These are phyloP conservation scores for Salisapilia sapeloensis DNA, from an alignment of 352 stramenopile genomes.

Conservation along the genomic window DNA sequence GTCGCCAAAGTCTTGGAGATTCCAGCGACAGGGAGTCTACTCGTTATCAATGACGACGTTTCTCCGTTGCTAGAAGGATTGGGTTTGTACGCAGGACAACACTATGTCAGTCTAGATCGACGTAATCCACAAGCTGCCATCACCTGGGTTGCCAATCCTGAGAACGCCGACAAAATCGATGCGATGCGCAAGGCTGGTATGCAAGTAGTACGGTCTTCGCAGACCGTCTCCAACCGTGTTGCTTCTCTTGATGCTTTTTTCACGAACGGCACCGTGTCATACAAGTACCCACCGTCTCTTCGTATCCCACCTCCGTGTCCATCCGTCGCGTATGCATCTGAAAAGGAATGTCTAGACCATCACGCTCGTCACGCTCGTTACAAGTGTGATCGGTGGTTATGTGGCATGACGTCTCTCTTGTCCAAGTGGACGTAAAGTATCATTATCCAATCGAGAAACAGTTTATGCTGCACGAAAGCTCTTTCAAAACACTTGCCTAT, in stretches of 20 bases:
- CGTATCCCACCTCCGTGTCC: slow-evolving; percentile 29
- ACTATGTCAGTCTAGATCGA: slow-evolving; percentile 49
- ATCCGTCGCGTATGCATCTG: slow-evolving; percentile 23
- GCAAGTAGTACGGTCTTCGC: slow-evolving; percentile 27
- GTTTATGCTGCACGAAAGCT: too few species aligned
- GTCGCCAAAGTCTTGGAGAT: slow-evolving; percentile 75
- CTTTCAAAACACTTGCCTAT: too few species aligned
- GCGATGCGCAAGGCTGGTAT: slow-evolving; percentile 36
- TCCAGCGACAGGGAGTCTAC: slow-evolving; percentile 36
- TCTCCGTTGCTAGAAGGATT: slow-evolving; percentile 26
- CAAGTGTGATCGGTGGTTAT: slow-evolving; percentile 68
- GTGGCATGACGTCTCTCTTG: slow-evolving; percentile 28
- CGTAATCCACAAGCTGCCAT: slow-evolving; percentile 23
- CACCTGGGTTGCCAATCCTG: slow-evolving; percentile 25
- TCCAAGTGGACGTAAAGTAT: neutral
- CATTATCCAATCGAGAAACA: too few species aligned
- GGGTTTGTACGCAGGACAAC: slow-evolving; percentile 29
- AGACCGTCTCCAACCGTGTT: slow-evolving; percentile 42
- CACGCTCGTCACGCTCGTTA: slow-evolving; percentile 35
- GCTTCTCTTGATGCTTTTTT: slow-evolving; percentile 40
- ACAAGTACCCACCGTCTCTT: slow-evolving; percentile 19
- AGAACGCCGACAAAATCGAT: slow-evolving; percentile 34
- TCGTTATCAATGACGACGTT: slow-evolving; percentile 51
- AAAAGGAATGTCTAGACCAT: slow-evolving; percentile 18
- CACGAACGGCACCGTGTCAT: slow-evolving; percentile 20